Evolutionary conservation across 352 stramenopile genomes (phyloP).

Genomic region (Lagenidium giganteum): DNA sequence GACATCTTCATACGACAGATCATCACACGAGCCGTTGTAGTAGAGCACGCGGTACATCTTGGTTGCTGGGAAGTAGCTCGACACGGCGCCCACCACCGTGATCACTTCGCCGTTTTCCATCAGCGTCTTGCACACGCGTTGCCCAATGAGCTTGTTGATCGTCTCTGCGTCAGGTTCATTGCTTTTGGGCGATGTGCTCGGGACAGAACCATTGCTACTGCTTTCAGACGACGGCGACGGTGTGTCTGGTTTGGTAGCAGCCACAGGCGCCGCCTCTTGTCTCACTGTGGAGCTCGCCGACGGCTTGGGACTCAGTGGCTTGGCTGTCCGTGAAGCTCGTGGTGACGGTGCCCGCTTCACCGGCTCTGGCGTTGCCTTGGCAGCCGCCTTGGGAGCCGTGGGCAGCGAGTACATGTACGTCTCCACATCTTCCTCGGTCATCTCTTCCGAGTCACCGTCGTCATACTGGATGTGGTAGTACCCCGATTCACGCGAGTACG

Average conservation of each 20-base stretch:
- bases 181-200: slow-evolving; percentile 4
- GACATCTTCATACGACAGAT: slow-evolving; percentile 59
- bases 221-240: not conserved
- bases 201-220: not conserved
- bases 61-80: slow-evolving; percentile 69
- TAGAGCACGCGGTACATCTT: slow-evolving; percentile 74
- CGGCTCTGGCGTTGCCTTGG: not conserved
- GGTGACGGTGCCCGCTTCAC: not conserved
- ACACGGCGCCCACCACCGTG: slow-evolving; percentile 43
- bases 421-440: slow-evolving; percentile 70
- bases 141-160: slow-evolving; percentile 42
- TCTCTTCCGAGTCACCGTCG: slow-evolving; percentile 76
- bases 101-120: slow-evolving; percentile 15
- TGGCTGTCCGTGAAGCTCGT: not conserved
- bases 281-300: no score
- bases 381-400: not conserved
- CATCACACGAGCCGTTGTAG: slow-evolving; percentile 38
- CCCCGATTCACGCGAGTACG: slow-evolving; percentile 33
- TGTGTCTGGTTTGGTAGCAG: slow-evolving; percentile 22
- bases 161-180: slow-evolving; percentile 15
- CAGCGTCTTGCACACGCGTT: slow-evolving; percentile 32
- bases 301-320: no score
- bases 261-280: no score
- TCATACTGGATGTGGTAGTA: slow-evolving; percentile 80
- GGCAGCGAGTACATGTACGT: slow-evolving; percentile 24